These are phyloP conservation scores for Macrocystidia cucumis DNA, from an alignment of 1,284 basidiomycete genomes.

Conservation along the genomic window DNA sequence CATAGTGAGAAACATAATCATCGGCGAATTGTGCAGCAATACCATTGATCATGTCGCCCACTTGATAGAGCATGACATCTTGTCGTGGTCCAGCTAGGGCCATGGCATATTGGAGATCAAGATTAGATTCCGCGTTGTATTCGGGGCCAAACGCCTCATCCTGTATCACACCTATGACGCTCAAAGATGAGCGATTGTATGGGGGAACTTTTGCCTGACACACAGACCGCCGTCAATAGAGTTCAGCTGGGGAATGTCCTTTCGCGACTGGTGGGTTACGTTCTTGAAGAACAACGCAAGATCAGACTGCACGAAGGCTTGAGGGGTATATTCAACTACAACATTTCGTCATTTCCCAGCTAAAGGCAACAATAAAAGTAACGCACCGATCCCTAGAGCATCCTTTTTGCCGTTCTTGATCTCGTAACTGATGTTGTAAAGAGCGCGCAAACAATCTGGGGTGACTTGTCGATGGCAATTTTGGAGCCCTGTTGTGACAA, in stretches of 20 bases:
- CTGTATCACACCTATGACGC: slow-evolving; percentile 24
- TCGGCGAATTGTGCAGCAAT: slow-evolving; percentile 6
- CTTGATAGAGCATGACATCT: slow-evolving; percentile 36
- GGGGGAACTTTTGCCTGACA: no score
- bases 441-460: slow-evolving; percentile 29
- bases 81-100: slow-evolving; percentile 27
- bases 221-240: slow-evolving; percentile 36
- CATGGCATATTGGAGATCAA: slow-evolving; percentile 36
- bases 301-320: slow-evolving; percentile 35
- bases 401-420: slow-evolving; percentile 24
- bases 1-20: slow-evolving; percentile 5
- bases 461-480: slow-evolving; percentile 32
- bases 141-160: slow-evolving; percentile 22
- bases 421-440: slow-evolving; percentile 29
- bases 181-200: no score
- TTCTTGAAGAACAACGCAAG: slow-evolving; percentile 31
- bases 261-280: slow-evolving; percentile 27
- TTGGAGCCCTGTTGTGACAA: slow-evolving; percentile 22
- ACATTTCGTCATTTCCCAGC: neutral
- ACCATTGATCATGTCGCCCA: slow-evolving; percentile 34
- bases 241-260: slow-evolving; percentile 32
- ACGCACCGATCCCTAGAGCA: slow-evolving; percentile 32
- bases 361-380: slow-evolving; percentile 15
- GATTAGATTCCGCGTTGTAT: slow-evolving; percentile 37
- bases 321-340: slow-evolving; percentile 41